Evolutionary conservation across 2,329 filamentous ascomycete species (phyloP).

Genomic region (Microdochium bolleyi): DNA sequence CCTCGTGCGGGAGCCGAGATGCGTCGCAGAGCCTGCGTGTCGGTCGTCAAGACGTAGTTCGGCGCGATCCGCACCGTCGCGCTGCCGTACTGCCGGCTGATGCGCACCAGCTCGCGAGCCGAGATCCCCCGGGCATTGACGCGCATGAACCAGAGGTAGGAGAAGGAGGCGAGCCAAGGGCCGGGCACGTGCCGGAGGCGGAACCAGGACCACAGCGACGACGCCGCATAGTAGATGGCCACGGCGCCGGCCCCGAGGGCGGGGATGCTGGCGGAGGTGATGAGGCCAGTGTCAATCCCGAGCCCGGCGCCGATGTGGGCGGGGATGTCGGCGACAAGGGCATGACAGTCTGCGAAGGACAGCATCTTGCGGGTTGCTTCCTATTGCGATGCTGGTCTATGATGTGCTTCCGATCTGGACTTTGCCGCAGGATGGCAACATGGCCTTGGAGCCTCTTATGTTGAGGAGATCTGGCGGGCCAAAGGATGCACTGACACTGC

Average conservation of each 20-base stretch:
- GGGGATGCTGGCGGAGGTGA: background rate
- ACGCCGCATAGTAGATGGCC: background rate
- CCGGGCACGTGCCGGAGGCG: slow-evolving; percentile 11
- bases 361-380: background rate
- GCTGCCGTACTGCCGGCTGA: slow-evolving; percentile 7
- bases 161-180: slow-evolving; percentile 9
- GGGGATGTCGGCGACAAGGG: background rate
- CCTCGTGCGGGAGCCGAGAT: slow-evolving; percentile 4
- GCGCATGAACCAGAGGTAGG: slow-evolving; percentile 8
- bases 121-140: background rate
- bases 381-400: too few species aligned
- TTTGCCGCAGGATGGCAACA: too few species aligned
- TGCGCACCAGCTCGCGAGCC: background rate
- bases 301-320: background rate
- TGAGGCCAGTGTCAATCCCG: background rate
- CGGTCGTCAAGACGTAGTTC: slow-evolving; percentile 11
- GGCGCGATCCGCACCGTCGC: slow-evolving; percentile 14
- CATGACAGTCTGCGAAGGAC: background rate
- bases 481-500: too few species aligned
- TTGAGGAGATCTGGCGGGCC: too few species aligned
- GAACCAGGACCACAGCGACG: slow-evolving; percentile 8
- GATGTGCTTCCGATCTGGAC: too few species aligned
- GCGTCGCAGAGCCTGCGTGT: slow-evolving; percentile 10
- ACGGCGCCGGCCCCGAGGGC: background rate
- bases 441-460: too few species aligned